Evolutionary conservation across 176 grass and related monocot genomes (phyloP), one percentile per base, ranked within the genome.

Genomic region (Rhynchospora pubera): DNA sequence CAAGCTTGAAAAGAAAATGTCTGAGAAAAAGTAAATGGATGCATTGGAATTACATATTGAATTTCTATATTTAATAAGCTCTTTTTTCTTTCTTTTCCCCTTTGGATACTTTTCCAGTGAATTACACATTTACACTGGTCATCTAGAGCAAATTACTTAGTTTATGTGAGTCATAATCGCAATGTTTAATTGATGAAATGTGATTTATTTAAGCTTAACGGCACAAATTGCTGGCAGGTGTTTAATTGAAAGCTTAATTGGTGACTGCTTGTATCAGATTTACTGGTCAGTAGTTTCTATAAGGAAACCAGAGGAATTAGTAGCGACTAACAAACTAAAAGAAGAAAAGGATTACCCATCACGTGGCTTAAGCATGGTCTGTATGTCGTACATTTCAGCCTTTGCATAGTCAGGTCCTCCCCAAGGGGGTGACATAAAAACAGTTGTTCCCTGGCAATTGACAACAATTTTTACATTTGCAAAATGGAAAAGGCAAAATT

Each of bases 351-450:
- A 74, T 50, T 84, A 98, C 95, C 95, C 95, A 65, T 94, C 95
- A 82, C 91, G 87, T 78, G 92, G 95, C 75, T 90, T 94, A 79
- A 98, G 92, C 92, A 98, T 98, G 67, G 85, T 62, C 83, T 85
- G 84, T 58, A 98, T 84, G 81, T 98, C 95, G 84, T 94, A 98
- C 18, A 73, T 85, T 85, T 91, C 88, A 56, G 86, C 85, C 89
- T 93, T 94, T 57, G 77, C 67, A 86, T 98, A 98, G 82, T 94
- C 90, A 26, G 95, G 95, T 78, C 95, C 95, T 19, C 92, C 95
- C 95, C 95, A 98, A 85, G 95, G 95, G 80, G 95, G 95, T 11
- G 95, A 98, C 90, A 94, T 86, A 62, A 98, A 98, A 83, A 84
- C 89, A 43, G 87, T 91, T 82, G 86, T 89, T 84, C 92, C 95